These are phyloP conservation scores for Crepidotus variabilis DNA, from an alignment of 768 basidiomycete genomes.

Conservation along the genomic window DNA sequence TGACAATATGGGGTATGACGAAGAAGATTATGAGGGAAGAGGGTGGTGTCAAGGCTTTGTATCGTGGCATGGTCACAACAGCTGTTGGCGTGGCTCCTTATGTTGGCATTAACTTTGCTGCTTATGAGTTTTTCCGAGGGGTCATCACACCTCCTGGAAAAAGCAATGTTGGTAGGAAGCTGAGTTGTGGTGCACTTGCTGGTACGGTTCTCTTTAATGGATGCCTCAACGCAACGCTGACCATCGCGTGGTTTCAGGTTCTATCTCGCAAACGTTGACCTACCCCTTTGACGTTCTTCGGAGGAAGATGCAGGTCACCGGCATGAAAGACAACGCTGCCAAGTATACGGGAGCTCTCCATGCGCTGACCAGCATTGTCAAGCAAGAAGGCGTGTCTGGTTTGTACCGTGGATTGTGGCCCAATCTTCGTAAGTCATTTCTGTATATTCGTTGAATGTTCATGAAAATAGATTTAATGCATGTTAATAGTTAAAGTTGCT, in stretches of 20 bases:
- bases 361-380: conserved; percentile 65
- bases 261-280: conserved; percentile 89
- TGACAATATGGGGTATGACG: conserved; percentile 87
- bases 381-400: conserved; percentile 70
- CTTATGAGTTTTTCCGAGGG: conserved; percentile 81
- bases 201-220: conserved; percentile 38
- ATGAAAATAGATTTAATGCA: neutral
- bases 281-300: conserved; percentile 95
- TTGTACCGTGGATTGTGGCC: conserved; percentile 89
- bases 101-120: conserved; percentile 89
- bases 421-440: conserved; percentile 64
- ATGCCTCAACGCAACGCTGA: conserved; percentile 1
- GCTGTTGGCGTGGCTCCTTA: conserved; percentile 89
- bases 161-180: conserved; percentile 60
- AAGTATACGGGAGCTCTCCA: conserved; percentile 82
- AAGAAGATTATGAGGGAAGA: conserved; percentile 88
- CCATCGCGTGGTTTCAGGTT: conserved; percentile 40
- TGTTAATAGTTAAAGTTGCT: conserved; percentile 73
- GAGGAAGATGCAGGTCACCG: conserved; percentile 93
- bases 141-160: conserved; percentile 81
- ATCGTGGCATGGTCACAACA: conserved; percentile 82
- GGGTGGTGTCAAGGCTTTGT: conserved; percentile 83
- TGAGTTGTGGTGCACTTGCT: conserved; percentile 84
- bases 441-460: neutral
- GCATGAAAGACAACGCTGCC: conserved; percentile 60